Evolutionary conservation across 1,139 yeast species (phyloP).

Genomic region (Spathaspora sp.): DNA sequence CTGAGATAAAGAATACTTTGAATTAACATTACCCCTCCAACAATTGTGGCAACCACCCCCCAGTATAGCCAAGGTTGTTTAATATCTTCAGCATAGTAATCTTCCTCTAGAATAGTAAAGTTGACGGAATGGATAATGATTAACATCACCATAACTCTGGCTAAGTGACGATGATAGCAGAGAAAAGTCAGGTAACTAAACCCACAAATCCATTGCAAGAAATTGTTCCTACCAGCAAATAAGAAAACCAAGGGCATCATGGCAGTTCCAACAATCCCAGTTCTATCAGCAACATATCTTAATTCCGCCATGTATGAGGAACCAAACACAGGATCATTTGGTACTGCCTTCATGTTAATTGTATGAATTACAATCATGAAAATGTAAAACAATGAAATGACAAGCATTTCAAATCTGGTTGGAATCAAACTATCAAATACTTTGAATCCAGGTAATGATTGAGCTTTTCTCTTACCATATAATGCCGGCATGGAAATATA

Average conservation of each 20-base stretch:
- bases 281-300: conserved; percentile 32
- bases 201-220: conserved; percentile 42
- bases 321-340: conserved; percentile 25
- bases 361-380: conserved; percentile 41
- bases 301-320: conserved; percentile 19
- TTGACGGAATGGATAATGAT: conserved; percentile 40
- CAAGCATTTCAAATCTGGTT: conserved; percentile 25
- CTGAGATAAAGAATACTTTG: conserved; percentile 43
- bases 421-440: conserved; percentile 28
- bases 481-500: conserved; percentile 34
- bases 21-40: conserved; percentile 33
- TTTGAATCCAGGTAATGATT: conserved; percentile 19
- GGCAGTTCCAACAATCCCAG: conserved; percentile 32
- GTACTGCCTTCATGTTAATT: conserved; percentile 18
- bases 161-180: conserved; percentile 39
- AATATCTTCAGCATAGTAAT: conserved; percentile 16
- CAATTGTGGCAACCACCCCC: conserved; percentile 33
- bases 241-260: conserved; percentile 35
- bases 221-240: conserved; percentile 47
- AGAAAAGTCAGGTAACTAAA: conserved; percentile 38
- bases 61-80: conserved; percentile 24
- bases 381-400: conserved; percentile 37
- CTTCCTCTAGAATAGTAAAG: conserved; percentile 23
- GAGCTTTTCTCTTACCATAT: conserved; percentile 22
- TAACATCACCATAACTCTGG: conserved; percentile 29